Percentiles rank a stretch among this genome's conserved stretches.
phyloP scores from a whole-genome alignment of 495 filamentous ascomycete species.

The Rostrohypoxylon terebratum region DNA sequence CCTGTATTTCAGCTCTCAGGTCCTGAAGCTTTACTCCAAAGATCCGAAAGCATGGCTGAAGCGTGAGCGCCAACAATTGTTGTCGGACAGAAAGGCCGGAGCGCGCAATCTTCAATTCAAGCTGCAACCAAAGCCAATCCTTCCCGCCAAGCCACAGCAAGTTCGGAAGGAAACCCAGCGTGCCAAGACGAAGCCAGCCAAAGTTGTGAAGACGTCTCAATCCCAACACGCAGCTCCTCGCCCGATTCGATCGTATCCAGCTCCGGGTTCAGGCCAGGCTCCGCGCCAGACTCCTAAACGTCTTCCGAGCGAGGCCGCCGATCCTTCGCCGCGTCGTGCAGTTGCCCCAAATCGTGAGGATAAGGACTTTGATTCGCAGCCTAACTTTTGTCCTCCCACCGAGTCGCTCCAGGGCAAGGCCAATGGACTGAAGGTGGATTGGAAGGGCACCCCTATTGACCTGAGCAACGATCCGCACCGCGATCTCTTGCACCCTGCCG shows the following conservation, averaged over 20 bases:
- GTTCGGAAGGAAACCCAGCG: slow-evolving; percentile 49
- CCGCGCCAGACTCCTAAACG: slow-evolving; percentile 30
- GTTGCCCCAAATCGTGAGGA: slow-evolving; percentile 77
- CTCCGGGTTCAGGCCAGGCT: slow-evolving; percentile 31
- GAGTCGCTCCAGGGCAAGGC: slow-evolving; percentile 68
- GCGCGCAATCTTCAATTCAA: slow-evolving; percentile 47
- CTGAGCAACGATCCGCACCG: slow-evolving; percentile 82
- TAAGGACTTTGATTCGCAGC: slow-evolving; percentile 82
- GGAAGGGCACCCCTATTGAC: slow-evolving; percentile 85
- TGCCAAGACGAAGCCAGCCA: slow-evolving; percentile 54
- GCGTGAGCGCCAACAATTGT: slow-evolving; percentile 70
- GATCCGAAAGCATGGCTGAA: slow-evolving; percentile 71
- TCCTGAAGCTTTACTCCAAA: slow-evolving; percentile 67
- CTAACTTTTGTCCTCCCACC: slow-evolving; percentile 81
- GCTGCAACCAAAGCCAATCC: slow-evolving; percentile 54
- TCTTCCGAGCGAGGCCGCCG: slow-evolving; percentile 54
- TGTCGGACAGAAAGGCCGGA: slow-evolving; percentile 60
- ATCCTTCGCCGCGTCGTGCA: slow-evolving; percentile 55
- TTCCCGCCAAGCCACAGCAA: slow-evolving; percentile 54
- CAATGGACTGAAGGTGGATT: slow-evolving; percentile 84
- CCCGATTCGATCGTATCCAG: slow-evolving; percentile 45
- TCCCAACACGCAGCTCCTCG: slow-evolving; percentile 44
- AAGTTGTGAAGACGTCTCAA: slow-evolving; percentile 62
- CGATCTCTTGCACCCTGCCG: slow-evolving; percentile 80
- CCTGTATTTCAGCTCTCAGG: slow-evolving; percentile 73